Evolutionary conservation across 1,284 basidiomycete genomes (phyloP).

Genomic region (Cryptococcus sp.): DNA sequence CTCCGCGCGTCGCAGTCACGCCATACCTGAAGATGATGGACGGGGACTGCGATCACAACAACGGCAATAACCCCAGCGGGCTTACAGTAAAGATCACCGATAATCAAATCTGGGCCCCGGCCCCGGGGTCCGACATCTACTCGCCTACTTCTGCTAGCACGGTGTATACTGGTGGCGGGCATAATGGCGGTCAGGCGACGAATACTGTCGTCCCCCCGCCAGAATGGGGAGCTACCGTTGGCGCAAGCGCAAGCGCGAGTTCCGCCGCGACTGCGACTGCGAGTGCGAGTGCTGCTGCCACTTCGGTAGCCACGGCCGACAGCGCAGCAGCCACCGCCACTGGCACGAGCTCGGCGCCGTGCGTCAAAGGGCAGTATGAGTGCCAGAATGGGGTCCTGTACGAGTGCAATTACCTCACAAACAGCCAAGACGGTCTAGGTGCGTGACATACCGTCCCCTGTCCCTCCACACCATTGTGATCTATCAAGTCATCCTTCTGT

Average conservation of each 20-base stretch:
- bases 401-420: slow-evolving; percentile 11
- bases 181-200: slow-evolving; percentile 1
- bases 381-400: slow-evolving; percentile 3
- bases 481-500: not conserved
- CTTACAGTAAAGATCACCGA: slow-evolving; percentile 28
- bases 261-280: not conserved
- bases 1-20: slow-evolving; percentile 5
- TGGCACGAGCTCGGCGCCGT: not conserved
- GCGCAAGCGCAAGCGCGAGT: not conserved
- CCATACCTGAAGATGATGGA: slow-evolving; percentile 11
- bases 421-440: slow-evolving; percentile 7
- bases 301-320: not conserved
- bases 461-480: not conserved
- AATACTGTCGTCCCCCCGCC: slow-evolving; percentile 6
- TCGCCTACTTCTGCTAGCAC: slow-evolving; percentile 10
- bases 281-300: not conserved
- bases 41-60: slow-evolving; percentile 6
- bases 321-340: not conserved
- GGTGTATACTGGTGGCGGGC: slow-evolving; percentile 10
- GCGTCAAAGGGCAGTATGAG: slow-evolving; percentile 6
- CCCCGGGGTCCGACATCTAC: slow-evolving; percentile 5
- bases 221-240: not conserved
- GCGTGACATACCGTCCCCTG: not conserved
- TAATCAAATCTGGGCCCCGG: slow-evolving; percentile 24
- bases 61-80: slow-evolving; percentile 29